Percentiles rank a stretch among this genome's conserved stretches.
Evolutionary conservation across 1,139 yeast species (phyloP).

Genomic region (Scheffersomyces stambukii): DNA sequence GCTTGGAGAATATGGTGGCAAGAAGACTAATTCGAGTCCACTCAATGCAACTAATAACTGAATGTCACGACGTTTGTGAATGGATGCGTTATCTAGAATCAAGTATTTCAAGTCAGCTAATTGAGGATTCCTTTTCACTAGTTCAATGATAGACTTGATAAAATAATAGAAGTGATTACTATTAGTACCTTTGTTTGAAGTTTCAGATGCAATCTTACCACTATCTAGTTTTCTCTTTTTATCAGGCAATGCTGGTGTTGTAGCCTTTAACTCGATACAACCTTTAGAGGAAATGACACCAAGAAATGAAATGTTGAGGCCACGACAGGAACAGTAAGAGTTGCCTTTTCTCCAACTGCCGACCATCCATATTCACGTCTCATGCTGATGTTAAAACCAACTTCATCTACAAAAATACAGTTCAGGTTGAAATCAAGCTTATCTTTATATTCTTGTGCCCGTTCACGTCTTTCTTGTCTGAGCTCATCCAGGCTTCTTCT

Average conservation of each 20-base stretch:
- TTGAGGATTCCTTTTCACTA: conserved; percentile 1
- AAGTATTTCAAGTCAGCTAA: conserved; percentile 2
- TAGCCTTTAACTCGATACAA: conserved; percentile 5
- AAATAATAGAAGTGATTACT: conserved; percentile 3
- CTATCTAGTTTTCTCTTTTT: conserved; percentile 2
- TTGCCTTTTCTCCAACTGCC: conserved; percentile 8
- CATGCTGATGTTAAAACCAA: conserved; percentile 11
- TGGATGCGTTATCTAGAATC: conserved; percentile 5
- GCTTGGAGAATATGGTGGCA: conserved; percentile 4
- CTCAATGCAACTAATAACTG: conserved; percentile 4
- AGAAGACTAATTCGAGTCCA: conserved; percentile 5
- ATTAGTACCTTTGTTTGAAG: conserved; percentile 3
- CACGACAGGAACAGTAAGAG: conserved; percentile 8
- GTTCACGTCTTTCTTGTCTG: conserved; percentile 2
- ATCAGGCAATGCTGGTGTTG: neutral
- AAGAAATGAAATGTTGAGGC: conserved; percentile 9
- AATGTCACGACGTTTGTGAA: conserved; percentile 4
- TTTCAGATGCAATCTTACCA: too few species aligned
- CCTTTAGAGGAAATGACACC: conserved; percentile 9
- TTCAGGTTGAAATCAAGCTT: conserved; percentile 4
- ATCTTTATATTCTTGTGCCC: conserved; percentile 3
- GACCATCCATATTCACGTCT: conserved; percentile 10
- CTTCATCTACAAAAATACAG: conserved; percentile 11
- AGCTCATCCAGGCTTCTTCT: conserved; percentile 1
- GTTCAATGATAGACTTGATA: conserved; percentile 2